A percentile compares a stretch with the other conserved stretches of the same genome.
These are phyloP conservation scores for Yamadazyma ubonensis DNA, from an alignment of 805 yeast species.

Conservation along the genomic window DNA sequence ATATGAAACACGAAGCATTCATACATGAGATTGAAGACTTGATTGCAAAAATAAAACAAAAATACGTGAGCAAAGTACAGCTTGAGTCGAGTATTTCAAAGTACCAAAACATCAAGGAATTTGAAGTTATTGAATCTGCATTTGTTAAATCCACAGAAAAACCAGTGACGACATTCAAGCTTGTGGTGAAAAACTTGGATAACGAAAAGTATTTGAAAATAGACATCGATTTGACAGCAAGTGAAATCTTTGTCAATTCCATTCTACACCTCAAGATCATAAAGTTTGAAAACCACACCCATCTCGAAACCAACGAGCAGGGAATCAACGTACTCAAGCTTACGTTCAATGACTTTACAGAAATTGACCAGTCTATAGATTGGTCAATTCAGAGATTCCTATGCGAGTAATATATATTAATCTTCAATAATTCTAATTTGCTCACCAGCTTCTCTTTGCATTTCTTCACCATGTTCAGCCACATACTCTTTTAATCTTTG, in stretches of 20 bases:
- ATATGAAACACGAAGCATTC: slow-evolving; percentile 52
- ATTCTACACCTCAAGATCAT: slow-evolving; percentile 35
- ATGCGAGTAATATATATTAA: slow-evolving; percentile 3
- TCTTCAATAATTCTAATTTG: slow-evolving; percentile 32
- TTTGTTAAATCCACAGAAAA: slow-evolving; percentile 40
- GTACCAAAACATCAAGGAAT: slow-evolving; percentile 25
- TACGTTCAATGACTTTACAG: slow-evolving; percentile 49
- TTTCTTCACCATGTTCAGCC: slow-evolving; percentile 38
- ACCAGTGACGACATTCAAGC: slow-evolving; percentile 32
- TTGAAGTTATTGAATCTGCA: slow-evolving; percentile 23
- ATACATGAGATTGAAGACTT: slow-evolving; percentile 29
- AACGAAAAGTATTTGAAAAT: slow-evolving; percentile 23
- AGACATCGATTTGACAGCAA: slow-evolving; percentile 33
- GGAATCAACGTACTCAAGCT: slow-evolving; percentile 45
- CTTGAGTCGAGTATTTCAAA: slow-evolving; percentile 16
- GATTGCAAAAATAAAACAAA: slow-evolving; percentile 22
- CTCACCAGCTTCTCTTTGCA: slow-evolving; percentile 28
- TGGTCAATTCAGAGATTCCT: slow-evolving; percentile 48
- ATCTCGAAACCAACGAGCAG: slow-evolving; percentile 27
- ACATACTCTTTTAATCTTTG: slow-evolving; percentile 44
- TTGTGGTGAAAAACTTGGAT: slow-evolving; percentile 22
- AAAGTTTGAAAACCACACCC: slow-evolving; percentile 24
- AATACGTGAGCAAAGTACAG: slow-evolving; percentile 14
- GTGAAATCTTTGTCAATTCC: slow-evolving; percentile 42
- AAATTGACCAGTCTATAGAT: slow-evolving; percentile 53